Evolutionary conservation across 129 eudicot species (phyloP).

Genomic region (Smallanthus sonchifolius): DNA sequence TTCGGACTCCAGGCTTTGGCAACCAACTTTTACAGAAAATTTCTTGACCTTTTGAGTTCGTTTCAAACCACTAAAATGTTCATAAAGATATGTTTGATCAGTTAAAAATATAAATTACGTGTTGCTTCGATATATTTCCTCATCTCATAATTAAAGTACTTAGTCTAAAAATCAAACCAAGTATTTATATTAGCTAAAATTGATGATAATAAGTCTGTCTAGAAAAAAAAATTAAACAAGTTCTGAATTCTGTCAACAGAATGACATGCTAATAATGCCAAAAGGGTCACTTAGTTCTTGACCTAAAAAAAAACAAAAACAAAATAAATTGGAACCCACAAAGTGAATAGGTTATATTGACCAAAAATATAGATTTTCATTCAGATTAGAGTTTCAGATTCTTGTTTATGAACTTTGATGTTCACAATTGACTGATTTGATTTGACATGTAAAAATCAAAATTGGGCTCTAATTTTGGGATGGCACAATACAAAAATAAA

Average conservation of each 20-base stretch:
- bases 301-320: constrained; percentile 5
- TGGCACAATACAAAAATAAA: no score
- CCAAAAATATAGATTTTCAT: not conserved
- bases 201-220: constrained; percentile 2
- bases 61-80: constrained; percentile 73
- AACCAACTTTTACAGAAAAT: constrained; percentile 93
- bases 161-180: not conserved
- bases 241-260: not conserved
- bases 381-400: not conserved
- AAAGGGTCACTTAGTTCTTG: not conserved
- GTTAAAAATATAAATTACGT: not conserved
- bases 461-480: not conserved
- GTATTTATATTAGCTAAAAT: not conserved
- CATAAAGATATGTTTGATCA: constrained; percentile 1
- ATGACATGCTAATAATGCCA: constrained; percentile 11
- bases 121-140: not conserved
- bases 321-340: constrained; percentile 9
- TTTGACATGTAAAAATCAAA: constrained; percentile 14
- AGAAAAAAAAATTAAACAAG: not conserved
- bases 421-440: not conserved
- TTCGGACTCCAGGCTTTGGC: constrained; percentile 79
- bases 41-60: constrained; percentile 76
- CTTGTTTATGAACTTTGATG: not conserved
- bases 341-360: not conserved
- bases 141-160: not conserved